Base-by-base conservation (phyloP, 352 stramenopile genomes). In the Phytophthora tubulina region DNA sequence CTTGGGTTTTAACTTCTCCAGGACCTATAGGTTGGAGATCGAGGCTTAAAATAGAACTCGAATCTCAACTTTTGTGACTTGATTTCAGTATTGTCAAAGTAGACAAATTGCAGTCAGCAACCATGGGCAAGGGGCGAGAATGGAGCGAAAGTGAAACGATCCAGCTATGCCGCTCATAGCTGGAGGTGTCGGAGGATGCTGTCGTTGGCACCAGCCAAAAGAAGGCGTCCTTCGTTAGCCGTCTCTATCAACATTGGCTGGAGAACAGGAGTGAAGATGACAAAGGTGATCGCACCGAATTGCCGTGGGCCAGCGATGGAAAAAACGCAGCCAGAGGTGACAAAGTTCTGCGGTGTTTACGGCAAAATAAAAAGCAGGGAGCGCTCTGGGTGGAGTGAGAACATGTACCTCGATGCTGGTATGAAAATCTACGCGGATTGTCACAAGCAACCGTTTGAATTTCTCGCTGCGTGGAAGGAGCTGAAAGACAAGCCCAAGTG, bases 381-480 rank as follows among this genome's bases (percentile, higher is more conserved):
- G 49, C 60, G 49, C 5, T 68, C 15, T 2, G 51, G 61, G 2
- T 68, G 61, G 61, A 68, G 31, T 14, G 50, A 61, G 3, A 30
- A 54, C 8, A 71, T 71, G 63, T 65, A 71, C 32, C 41, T 63
- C 0, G 35, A 63, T 7, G 33, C 17, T 9, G 38, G 30, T 1
- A 21, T 65, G 2, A 55, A 59, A 38, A 35, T 71, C 8, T 61
- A 65, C 17, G 27, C 15, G 6, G 54, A 51, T 0, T 45, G 54
- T 7, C 35, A 59, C 54, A 71, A 71, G 17, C 53, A 65, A 36
- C 10, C 21, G 11, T 65, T 60, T 38, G 45, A 71, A 8, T 71
- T 64, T 58, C 45, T 65, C 10, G 45, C 52, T 1, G 63, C 54
- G 38, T 71, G 63, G 63, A 59, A 70, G 35, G 30, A 46, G 49